Base-by-base conservation (phyloP, 208 protist genomes). In the Blastocrithidia nonstop region DNA sequence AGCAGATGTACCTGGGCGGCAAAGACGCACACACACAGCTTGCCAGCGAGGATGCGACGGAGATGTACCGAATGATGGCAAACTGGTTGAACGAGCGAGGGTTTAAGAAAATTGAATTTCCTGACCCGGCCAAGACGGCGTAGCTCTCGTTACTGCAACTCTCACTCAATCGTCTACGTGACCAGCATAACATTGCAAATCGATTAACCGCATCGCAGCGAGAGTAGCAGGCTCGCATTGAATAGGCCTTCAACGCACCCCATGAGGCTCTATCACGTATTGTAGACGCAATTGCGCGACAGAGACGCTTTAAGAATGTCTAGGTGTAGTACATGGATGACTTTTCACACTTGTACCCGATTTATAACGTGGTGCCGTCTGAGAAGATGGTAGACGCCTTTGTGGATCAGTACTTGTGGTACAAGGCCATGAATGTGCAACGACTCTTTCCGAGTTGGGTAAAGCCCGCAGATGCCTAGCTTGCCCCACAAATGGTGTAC, bases 321-420 rank as follows among this genome's bases (percentile, higher is more conserved):
- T 55, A 88, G 47, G 95, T 99, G 27, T 97, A 99, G 66, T 99
- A 99, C 81, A 98, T 99, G 89, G 99, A 99, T 74, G 81, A 97
- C 27, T 99, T 99, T 59, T 96, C 86, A n/a, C 89, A 98, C 58
- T 69, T 99, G 1, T 93, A 99, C 66, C 98, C 98, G 13, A 95
- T 99, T 26, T 99, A 99, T 71, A 98, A 98, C 42, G 80, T 99
- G 26, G 95, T 98, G 38, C 97, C 98, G 5, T 61, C 99, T 9
- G 99, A 99, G 74, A 99, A 99, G 79, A 99, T 99, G 66, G 98
- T 98, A 0, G 99, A 99, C 72, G 89, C 99, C 15, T 99, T 99
- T 64, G 78, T 99, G 4, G 98, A 99, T 66, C 98, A 99, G 65
- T 99, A 99, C 71, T 76, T 99, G 1, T 99, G 97, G 97, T 99